phyloP scores from a whole-genome alignment of 495 filamentous ascomycete species.

The Neurospora sp. region DNA sequence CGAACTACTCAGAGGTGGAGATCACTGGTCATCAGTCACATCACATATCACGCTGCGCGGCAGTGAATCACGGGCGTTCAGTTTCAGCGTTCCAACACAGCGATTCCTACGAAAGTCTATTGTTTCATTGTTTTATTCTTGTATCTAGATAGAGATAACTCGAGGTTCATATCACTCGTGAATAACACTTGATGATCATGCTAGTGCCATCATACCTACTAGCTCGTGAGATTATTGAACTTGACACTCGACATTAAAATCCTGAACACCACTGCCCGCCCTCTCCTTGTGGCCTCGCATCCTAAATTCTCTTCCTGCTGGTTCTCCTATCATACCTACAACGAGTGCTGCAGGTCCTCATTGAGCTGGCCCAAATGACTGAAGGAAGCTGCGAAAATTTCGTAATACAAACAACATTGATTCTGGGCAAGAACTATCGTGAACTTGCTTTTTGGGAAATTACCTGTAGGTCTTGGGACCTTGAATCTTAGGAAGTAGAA shows the following conservation, averaged over 20 bases:
- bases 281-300: neutral
- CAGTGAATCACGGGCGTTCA: neutral
- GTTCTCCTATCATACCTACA: neutral
- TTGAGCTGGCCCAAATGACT: neutral
- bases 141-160: neutral
- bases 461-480: too few species aligned
- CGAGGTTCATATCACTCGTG: neutral
- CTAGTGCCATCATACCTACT: neutral
- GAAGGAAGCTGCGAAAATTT: neutral
- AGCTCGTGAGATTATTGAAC: neutral
- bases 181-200: neutral
- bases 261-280: neutral
- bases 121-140: neutral
- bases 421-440: neutral
- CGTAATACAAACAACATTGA: neutral
- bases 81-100: neutral
- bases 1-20: neutral
- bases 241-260: neutral
- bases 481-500: neutral
- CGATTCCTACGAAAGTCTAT: neutral
- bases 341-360: neutral
- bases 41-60: neutral
- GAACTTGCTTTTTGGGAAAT: neutral
- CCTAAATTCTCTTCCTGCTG: neutral
- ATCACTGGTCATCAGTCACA: neutral